phyloP scores from a whole-genome alignment of 2,329 filamentous ascomycete genomes.

The Colletotrichum theobromicola region DNA sequence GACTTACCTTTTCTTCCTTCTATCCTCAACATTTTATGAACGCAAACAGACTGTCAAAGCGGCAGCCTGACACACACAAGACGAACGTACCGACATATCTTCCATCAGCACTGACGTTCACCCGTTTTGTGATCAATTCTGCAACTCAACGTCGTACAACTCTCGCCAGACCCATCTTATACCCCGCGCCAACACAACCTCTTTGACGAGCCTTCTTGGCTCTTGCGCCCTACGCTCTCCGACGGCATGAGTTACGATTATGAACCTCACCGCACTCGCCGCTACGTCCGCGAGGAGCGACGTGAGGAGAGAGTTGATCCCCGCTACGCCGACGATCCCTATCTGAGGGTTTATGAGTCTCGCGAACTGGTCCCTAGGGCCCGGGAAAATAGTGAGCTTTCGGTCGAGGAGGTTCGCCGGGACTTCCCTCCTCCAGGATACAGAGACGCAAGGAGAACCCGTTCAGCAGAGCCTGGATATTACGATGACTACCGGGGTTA shows the following conservation, averaged over 20 bases:
- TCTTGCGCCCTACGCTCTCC: background rate
- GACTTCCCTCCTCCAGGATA: conserved; percentile 80
- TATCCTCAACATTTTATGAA: background rate
- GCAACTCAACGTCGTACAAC: background rate
- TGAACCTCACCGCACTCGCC: conserved; percentile 49
- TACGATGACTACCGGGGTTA: conserved; percentile 56
- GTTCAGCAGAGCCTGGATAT: conserved; percentile 66
- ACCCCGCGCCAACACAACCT: conserved; percentile 1
- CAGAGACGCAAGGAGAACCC: conserved; percentile 62
- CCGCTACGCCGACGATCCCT: conserved; percentile 60
- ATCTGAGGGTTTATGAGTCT: conserved; percentile 47
- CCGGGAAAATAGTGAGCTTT: conserved; percentile 76
- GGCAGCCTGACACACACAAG: background rate
- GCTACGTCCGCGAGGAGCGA: conserved; percentile 60
- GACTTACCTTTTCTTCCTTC: background rate
- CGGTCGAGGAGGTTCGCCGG: conserved; percentile 81
- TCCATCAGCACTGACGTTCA: background rate
- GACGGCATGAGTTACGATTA: conserved; percentile 55
- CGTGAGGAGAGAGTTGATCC: conserved; percentile 53
- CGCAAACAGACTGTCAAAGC: background rate
- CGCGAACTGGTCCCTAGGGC: conserved; percentile 62
- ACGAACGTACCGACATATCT: background rate
- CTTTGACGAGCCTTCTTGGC: background rate
- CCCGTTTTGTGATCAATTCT: background rate
- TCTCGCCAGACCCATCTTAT: background rate